Evolutionary conservation across 1,139 yeast species (phyloP).

Genomic region (Kurtzmaniella quercitrusa): DNA sequence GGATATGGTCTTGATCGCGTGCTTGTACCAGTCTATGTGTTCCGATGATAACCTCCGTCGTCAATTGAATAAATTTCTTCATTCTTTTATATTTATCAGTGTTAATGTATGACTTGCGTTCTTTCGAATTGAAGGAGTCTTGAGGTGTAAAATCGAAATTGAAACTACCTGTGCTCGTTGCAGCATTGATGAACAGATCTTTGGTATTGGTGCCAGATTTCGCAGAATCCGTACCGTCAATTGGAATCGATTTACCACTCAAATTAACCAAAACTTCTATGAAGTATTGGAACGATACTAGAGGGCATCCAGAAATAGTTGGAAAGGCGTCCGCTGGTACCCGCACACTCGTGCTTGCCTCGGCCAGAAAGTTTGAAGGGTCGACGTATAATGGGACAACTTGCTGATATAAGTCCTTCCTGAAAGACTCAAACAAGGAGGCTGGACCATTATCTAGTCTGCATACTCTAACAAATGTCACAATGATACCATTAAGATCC

Average conservation of each 20-base stretch:
- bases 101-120: conserved; percentile 54
- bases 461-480: conserved; percentile 78
- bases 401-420: conserved; percentile 80
- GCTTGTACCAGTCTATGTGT: conserved; percentile 50
- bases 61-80: conserved; percentile 73
- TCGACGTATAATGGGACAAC: conserved; percentile 78
- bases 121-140: conserved; percentile 24
- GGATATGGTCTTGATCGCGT: conserved; percentile 4
- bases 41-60: conserved; percentile 77
- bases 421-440: conserved; percentile 65
- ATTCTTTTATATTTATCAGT: conserved; percentile 73
- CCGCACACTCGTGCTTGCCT: conserved; percentile 58
- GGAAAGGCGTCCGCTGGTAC: conserved; percentile 88
- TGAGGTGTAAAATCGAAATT: conserved; percentile 31
- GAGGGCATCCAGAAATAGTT: conserved; percentile 68
- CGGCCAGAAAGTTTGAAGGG: conserved; percentile 56
- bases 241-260: conserved; percentile 36
- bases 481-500: conserved; percentile 71
- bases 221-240: conserved; percentile 28
- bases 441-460: conserved; percentile 68
- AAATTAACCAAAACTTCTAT: conserved; percentile 78
- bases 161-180: conserved; percentile 16
- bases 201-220: conserved; percentile 2
- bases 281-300: conserved; percentile 80
- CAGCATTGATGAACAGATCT: conserved; percentile 9